Conservation (phyloP, 1,139 yeast genomes). For the Yamadazyma dushanensis region DNA sequence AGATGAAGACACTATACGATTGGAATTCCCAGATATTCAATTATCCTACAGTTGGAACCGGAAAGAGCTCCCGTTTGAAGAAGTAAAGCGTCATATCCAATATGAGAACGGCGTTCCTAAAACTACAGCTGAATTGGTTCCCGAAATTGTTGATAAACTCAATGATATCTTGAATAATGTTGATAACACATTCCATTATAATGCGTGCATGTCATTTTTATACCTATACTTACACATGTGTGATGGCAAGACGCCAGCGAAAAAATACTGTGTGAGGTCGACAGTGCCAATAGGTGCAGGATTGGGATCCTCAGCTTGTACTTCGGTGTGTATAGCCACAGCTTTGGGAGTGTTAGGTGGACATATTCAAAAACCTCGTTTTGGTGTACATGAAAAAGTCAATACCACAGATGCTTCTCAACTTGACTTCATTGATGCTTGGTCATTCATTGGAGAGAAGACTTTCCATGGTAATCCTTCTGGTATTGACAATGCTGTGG, state of each 20-base stretch:
- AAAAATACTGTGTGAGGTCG: conserved; percentile 68
- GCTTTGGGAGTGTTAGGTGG: conserved; percentile 69
- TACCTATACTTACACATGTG: conserved; percentile 71
- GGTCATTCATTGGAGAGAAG: conserved; percentile 94
- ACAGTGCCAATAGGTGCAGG: conserved; percentile 97
- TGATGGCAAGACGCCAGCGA: conserved; percentile 44
- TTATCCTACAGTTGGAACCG: conserved; percentile 64
- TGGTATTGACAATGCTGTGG: conserved; percentile 96
- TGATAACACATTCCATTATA: conserved; percentile 60
- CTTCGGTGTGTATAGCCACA: conserved; percentile 80
- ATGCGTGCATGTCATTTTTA: conserved; percentile 85
- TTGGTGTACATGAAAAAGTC: conserved; percentile 29
- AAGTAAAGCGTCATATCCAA: conserved; percentile 25
- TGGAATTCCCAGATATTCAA: conserved; percentile 83
- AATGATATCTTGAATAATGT: conserved; percentile 45
- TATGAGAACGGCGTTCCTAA: conserved; percentile 32
- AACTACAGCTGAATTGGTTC: conserved; percentile 57
- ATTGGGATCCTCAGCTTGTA: conserved; percentile 90
- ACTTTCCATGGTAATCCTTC: conserved; percentile 97
- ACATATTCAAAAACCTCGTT: conserved; percentile 39
- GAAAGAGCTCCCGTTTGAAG: conserved; percentile 61
- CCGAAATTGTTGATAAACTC: conserved; percentile 55
- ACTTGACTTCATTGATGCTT: conserved; percentile 66
- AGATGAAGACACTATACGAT: conserved; percentile 42
- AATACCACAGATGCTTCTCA: conserved; percentile 40